Evolutionary conservation across 257 asterid genomes (phyloP), one percentile per base, ranked within the genome.

Genomic region (Nicotiana paniculata): DNA sequence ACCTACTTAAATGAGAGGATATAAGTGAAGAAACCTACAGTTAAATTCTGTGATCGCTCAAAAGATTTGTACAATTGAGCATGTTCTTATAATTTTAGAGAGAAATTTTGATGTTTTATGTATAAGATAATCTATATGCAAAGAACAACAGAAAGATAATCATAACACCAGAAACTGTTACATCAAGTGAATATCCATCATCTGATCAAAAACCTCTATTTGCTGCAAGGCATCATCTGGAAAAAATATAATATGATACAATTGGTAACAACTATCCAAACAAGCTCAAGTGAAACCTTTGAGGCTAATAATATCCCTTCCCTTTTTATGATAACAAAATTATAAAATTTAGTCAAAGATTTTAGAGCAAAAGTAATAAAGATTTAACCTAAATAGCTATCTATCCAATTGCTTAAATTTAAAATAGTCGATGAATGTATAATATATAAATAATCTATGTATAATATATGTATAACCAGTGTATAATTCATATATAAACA

Each of bases 1-100:
- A 93, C 81, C 86, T 91, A 18, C 87, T 90, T 39, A 85, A 88
- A 83, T 85, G 77, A 79, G 11, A 59, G n/a, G 21, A 6, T 24
- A 70, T 24, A 21, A 69, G 43, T 30, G 6, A 55, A 35, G n/a
- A 43, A 57, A 43, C 43, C 39, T 62, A 78, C 51, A 26, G 57
- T 79, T 61, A 13, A 63, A 46, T 66, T 51, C 63, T 62, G 24
- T 39, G 64, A 57, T 58, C 30, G 70, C 62, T 30, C 62, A 65
- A 4, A 4, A 57, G 33, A 67, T 65, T 21, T 37, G 65, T 66
- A 13, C 79, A 51, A 75, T 7, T 51, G 26, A 75, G 63, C 63
- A 35, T 48, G 46, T 51, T 72, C 37, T 12, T 51, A 48, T 75
- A 51, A 48, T 24, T 46, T 74, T 48, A 74, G 57, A 48, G 24